Base-by-base conservation (phyloP, 768 basidiomycete species). In the Suillus ampliporus region DNA sequence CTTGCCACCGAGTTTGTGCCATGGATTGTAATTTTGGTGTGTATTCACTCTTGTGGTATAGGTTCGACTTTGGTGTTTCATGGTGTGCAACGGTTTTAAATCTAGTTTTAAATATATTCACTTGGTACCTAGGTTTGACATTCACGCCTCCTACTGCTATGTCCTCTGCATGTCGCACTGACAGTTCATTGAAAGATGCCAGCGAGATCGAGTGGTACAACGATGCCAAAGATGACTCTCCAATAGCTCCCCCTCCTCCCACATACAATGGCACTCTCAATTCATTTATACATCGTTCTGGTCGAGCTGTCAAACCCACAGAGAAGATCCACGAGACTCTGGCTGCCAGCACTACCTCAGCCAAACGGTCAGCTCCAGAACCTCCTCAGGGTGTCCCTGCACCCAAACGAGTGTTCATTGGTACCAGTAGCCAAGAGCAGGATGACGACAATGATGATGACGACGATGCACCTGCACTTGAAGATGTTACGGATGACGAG, bases 151-250 rank as follows among this genome's bases (percentile, higher is more conserved):
- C 46, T 26, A 7, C 46, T 7, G 3, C 23, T 47, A 47, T 47
- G 46, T 26, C 3, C 3, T 47, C 46, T 57, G 56, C 56, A 26
- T 19, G 2, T 57, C 14, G 1, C 8, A 9, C 56, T 38, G 35
- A 57, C 1, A 5, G 37, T 17, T 23, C 28, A 17, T 41, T 57
- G 21, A 57, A 57, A 38, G 8, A 52, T 15, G 38, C 17, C 10
- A 14, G 21, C 11, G 56, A 57, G 37, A 57, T 57, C 7, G 56
- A 19, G 17, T 57, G 38, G 56, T 14, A 11, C 17, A 26, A 57
- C 2, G 21, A 57, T 19, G 5, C 37, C 0, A 37, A 57, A 9
- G 38, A 57, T 23, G 37, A 37, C 38, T 11, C 28, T 5, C 0
- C 38, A 0, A 19, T 57, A 6, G 4, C 6, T 31, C 31, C 31